These are phyloP conservation scores for Blastobotrys ciferrii DNA, from an alignment of 1,139 yeast genomes.

Conservation along the genomic window DNA sequence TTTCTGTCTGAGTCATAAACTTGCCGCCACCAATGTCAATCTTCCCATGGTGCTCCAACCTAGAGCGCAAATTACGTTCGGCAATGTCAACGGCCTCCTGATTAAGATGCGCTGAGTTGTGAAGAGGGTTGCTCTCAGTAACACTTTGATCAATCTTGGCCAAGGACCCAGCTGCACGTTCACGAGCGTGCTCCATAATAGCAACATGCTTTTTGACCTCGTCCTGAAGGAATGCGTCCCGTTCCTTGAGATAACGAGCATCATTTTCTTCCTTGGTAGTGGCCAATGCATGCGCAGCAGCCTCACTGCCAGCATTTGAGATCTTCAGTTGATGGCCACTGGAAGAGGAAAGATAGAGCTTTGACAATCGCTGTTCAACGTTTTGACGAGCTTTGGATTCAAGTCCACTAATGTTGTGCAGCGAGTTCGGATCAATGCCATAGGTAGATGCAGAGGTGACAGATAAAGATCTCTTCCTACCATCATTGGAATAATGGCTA, in stretches of 20 bases:
- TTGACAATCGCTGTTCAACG: conserved; percentile 35
- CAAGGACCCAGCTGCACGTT: conserved; percentile 35
- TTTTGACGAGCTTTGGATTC: conserved; percentile 36
- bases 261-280: conserved; percentile 16
- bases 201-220: conserved; percentile 17
- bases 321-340: conserved; percentile 16
- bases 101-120: conserved; percentile 33
- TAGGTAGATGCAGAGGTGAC: conserved; percentile 4
- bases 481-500: neutral
- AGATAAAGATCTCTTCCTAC: conserved; percentile 3
- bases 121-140: conserved; percentile 36
- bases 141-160: conserved; percentile 41
- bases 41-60: conserved; percentile 54
- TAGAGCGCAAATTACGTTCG: conserved; percentile 58
- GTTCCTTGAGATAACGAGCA: conserved; percentile 22
- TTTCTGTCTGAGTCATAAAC: conserved; percentile 69
- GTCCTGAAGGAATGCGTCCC: conserved; percentile 37
- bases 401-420: conserved; percentile 26
- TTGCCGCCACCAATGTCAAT: conserved; percentile 89
- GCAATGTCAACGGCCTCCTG: conserved; percentile 62
- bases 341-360: conserved; percentile 30
- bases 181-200: conserved; percentile 32
- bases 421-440: conserved; percentile 11
- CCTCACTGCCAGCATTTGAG: conserved; percentile 23
- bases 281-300: conserved; percentile 17